Percentiles rank a stretch among this genome's conserved stretches.
Evolutionary conservation across 495 filamentous ascomycete species (phyloP).

Genomic region (Alectoria sarmentosa): DNA sequence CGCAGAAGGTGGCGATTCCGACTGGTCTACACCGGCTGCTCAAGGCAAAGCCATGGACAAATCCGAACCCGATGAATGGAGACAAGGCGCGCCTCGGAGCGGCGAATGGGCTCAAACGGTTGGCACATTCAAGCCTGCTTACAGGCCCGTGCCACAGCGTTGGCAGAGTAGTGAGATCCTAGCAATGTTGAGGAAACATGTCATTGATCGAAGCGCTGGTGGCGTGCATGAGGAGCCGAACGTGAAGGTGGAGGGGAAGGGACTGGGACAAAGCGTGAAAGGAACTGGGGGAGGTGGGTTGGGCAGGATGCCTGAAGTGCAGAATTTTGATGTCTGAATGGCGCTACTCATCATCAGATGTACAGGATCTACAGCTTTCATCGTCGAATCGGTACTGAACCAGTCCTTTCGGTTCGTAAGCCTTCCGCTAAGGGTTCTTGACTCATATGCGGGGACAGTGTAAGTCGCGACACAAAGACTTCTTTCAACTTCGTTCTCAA

Average conservation of each 20-base stretch:
- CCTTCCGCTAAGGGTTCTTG: background rate
- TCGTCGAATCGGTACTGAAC: background rate
- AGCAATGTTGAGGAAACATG: constrained; percentile 69
- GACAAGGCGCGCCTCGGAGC: constrained; percentile 43
- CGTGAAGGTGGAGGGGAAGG: constrained; percentile 25
- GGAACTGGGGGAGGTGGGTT: constrained; percentile 38
- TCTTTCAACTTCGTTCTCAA: background rate
- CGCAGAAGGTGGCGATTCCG: constrained; percentile 28
- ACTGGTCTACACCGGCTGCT: constrained; percentile 28
- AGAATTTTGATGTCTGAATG: constrained; percentile 38
- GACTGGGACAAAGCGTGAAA: constrained; percentile 25
- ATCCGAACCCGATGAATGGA: constrained; percentile 48
- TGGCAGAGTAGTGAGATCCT: constrained; percentile 82
- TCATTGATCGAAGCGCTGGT: constrained; percentile 50
- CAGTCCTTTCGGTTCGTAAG: background rate
- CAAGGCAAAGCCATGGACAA: constrained; percentile 35
- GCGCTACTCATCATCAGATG: background rate
- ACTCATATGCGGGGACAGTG: background rate
- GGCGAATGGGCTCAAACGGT: constrained; percentile 98
- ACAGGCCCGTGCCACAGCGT: constrained; percentile 76
- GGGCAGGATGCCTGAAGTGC: constrained; percentile 45
- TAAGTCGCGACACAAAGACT: background rate
- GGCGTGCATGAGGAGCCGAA: constrained; percentile 45
- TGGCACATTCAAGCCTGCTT: constrained; percentile 88
- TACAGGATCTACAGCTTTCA: background rate